Evolutionary conservation across 1,284 basidiomycete species (phyloP), one percentile per base, ranked within the genome.

Genomic region (Boletellus deceptivus): DNA sequence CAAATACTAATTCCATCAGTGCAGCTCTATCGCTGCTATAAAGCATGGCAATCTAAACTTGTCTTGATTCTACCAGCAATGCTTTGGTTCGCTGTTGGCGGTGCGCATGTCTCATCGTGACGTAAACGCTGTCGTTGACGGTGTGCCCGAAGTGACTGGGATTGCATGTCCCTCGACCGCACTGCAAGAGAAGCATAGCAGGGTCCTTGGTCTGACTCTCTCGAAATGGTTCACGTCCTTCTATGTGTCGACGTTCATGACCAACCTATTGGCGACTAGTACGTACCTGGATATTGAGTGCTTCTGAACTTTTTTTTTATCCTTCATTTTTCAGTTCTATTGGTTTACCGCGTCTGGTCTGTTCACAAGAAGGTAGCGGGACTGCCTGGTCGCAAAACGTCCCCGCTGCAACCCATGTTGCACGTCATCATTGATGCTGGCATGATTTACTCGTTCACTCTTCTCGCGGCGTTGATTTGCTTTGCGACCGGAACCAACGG

Each of bases 21-120:
- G 6, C 8, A 46, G 44, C 35, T 46, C 35, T 46, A 46, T 31
- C 44, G 44, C 11, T 46, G 44, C 29, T 46, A 46, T 46, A 7
- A 9, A 10, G 43, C 24, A 44, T 44, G 43, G 43, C 46, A 53
- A 39, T 53, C 51, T 4, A 45, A 48, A n/a, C 41, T 42, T 14
- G 18, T 49, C 24, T 33, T 55, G 20, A 24, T 54, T 10, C 16
- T 54, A 8, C 54, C 52, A 11, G 24, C 42, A 18, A 7, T 54
- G 14, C 42, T 55, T 27, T 55, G 52, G 46, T 55, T 52, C 44
- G 35, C 38, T 27, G 47, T 54, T 33, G 46, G 29, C 11, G 43
- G 54, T 55, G 10, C 27, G 54, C 41, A 22, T 16, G 6, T 20
- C 8, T 9, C 13, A 9, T 9, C 29, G 8, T 20, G 13, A 6